These are phyloP conservation scores for Solanum infundibuliforme DNA, from an alignment of 257 asterid species.

Conservation along the genomic window DNA sequence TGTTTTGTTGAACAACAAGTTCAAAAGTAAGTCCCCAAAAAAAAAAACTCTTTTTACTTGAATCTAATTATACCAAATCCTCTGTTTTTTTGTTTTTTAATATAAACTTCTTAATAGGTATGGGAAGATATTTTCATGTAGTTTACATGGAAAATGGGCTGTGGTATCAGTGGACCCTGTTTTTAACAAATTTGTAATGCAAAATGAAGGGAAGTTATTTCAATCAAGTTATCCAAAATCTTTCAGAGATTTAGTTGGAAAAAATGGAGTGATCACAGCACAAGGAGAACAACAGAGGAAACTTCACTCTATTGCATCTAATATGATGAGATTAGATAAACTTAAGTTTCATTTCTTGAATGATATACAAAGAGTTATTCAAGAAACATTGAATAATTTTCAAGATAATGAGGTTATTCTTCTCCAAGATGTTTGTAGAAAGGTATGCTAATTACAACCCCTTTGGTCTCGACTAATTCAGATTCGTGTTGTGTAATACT, in stretches of 20 bases:
- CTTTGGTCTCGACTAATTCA: fast-evolving
- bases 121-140: slow-evolving; percentile 72
- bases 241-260: slow-evolving; percentile 79
- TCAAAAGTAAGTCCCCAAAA: slow-evolving; percentile 23
- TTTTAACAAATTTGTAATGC: slow-evolving; percentile 80
- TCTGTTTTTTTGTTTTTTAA: not conserved
- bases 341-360: slow-evolving; percentile 68
- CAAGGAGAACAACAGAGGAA: slow-evolving; percentile 76
- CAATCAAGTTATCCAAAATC: slow-evolving; percentile 91
- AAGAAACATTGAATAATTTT: slow-evolving; percentile 24
- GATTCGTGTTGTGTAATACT: not conserved
- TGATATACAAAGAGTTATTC: slow-evolving; percentile 52
- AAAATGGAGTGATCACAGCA: slow-evolving; percentile 69
- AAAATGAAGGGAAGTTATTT: slow-evolving; percentile 63
- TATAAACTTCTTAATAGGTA: slow-evolving; percentile 26
- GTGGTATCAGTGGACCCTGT: slow-evolving; percentile 77
- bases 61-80: not conserved
- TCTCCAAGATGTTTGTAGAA: slow-evolving; percentile 79
- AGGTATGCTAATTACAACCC: slow-evolving; percentile 24
- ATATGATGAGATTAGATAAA: slow-evolving; percentile 74
- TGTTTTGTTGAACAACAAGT: slow-evolving; percentile 65
- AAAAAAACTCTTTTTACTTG: not conserved
- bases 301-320: slow-evolving; percentile 73
- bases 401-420: slow-evolving; percentile 39
- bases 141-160: slow-evolving; percentile 64